Conservation (phyloP, 176 grass and related monocot genomes). For the Puya raimondii region DNA sequence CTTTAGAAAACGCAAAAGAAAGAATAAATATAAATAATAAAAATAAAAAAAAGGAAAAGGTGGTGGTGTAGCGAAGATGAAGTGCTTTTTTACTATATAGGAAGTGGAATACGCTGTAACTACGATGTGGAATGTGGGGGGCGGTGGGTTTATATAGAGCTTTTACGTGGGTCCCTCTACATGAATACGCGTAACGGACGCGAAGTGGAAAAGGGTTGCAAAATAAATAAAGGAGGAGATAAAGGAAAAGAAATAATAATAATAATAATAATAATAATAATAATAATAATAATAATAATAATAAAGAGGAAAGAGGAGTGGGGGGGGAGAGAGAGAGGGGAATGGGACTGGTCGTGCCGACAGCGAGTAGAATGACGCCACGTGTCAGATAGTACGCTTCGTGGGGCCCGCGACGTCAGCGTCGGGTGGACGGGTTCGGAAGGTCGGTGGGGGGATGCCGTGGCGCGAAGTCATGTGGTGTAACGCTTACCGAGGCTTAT, state of each 20-base stretch:
- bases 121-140: not conserved
- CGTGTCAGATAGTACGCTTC: not conserved
- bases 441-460: conserved; percentile 24
- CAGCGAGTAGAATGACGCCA: conserved; percentile 10
- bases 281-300: too few relatives aligned
- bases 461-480: too few relatives aligned
- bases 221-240: not conserved
- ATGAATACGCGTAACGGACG: conserved; percentile 24
- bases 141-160: conserved; percentile 29
- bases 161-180: not conserved
- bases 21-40: too few relatives aligned
- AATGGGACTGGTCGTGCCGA: not conserved
- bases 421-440: conserved; percentile 9
- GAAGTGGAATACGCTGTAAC: conserved; percentile 13
- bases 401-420: not conserved
- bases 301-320: not conserved
- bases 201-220: conserved; percentile 14
- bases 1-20: not conserved
- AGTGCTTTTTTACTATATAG: not conserved
- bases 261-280: too few relatives aligned
- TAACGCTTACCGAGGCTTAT: too few relatives aligned
- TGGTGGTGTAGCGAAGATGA: too few relatives aligned
- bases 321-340: not conserved
- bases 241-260: not conserved
- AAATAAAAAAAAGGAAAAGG: not conserved